A percentile compares a stretch with the other conserved stretches of the same genome.
These are phyloP conservation scores for Wolfiporia cocos DNA, from an alignment of 1,284 basidiomycete species.

Conservation along the genomic window DNA sequence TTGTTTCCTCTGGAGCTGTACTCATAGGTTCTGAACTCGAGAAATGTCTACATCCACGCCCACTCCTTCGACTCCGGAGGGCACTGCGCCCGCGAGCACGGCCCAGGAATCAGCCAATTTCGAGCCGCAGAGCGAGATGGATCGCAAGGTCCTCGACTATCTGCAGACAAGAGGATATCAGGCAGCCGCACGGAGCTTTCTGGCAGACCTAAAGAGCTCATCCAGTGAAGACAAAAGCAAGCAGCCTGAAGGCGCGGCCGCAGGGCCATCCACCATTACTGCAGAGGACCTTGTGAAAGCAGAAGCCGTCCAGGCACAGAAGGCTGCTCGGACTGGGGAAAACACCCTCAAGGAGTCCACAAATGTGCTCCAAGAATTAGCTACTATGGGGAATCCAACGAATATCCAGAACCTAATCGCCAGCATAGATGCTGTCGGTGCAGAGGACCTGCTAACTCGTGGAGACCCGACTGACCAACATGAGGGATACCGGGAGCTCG, in stretches of 20 bases:
- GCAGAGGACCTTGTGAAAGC: slow-evolving; percentile 63
- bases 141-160: slow-evolving; percentile 78
- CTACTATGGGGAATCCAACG: slow-evolving; percentile 54
- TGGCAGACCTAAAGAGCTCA: slow-evolving; percentile 58
- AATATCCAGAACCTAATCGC: slow-evolving; percentile 72
- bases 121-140: slow-evolving; percentile 29
- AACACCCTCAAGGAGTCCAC: slow-evolving; percentile 61
- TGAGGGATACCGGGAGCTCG: slow-evolving; percentile 81
- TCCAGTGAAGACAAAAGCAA: slow-evolving; percentile 49
- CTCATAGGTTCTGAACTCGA: no score
- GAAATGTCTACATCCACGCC: slow-evolving; percentile 45
- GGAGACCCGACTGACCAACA: slow-evolving; percentile 88
- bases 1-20: no score
- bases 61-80: slow-evolving; percentile 30
- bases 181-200: slow-evolving; percentile 69
- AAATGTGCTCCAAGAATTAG: slow-evolving; percentile 60
- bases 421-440: slow-evolving; percentile 69
- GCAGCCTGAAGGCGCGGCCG: slow-evolving; percentile 34
- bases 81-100: slow-evolving; percentile 18
- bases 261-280: slow-evolving; percentile 32
- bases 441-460: slow-evolving; percentile 77
- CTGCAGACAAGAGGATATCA: slow-evolving; percentile 78
- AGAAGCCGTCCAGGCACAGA: slow-evolving; percentile 60
- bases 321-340: slow-evolving; percentile 55
- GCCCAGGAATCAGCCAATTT: slow-evolving; percentile 12